These are phyloP conservation scores for Starmerella kuoi DNA, from an alignment of 805 yeast species.

Conservation along the genomic window DNA sequence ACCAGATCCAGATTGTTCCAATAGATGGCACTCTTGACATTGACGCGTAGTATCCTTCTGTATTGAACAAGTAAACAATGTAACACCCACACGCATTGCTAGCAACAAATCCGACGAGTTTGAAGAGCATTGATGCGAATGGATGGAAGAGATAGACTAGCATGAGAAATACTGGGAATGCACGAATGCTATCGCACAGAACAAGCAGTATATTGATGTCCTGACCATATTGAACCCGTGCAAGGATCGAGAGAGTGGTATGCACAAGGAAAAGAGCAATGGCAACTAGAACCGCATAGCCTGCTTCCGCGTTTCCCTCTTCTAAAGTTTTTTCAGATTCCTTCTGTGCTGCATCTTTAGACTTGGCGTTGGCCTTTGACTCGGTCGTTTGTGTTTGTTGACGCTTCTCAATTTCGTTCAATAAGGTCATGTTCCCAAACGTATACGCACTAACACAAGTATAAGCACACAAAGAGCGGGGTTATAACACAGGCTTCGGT, in stretches of 20 bases:
- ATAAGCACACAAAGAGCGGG: too few species aligned
- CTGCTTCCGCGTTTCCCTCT: slow-evolving; percentile 7
- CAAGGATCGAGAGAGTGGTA: slow-evolving; percentile 28
- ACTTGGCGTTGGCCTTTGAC: too few species aligned
- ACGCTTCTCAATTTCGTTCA: slow-evolving; percentile 13
- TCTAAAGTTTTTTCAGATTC: too few species aligned
- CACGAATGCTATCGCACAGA: slow-evolving; percentile 18
- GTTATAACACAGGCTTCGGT: too few species aligned
- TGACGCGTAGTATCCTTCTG: slow-evolving; percentile 30
- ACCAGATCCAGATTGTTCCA: slow-evolving; percentile 33
- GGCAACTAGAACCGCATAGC: slow-evolving; percentile 15
- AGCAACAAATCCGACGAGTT: slow-evolving; percentile 20
- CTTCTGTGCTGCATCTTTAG: too few species aligned
- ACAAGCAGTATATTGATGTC: slow-evolving; percentile 14
- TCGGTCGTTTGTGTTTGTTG: too few species aligned
- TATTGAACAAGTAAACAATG: slow-evolving; percentile 27
- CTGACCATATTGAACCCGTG: slow-evolving; percentile 30
- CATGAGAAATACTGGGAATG: slow-evolving; percentile 27
- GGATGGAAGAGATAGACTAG: slow-evolving; percentile 25
- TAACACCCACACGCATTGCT: slow-evolving; percentile 28
- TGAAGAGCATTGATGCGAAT: neutral
- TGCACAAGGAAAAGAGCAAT: slow-evolving; percentile 26
- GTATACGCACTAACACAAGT: too few species aligned
- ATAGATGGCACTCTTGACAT: slow-evolving; percentile 33
- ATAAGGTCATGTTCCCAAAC: slow-evolving; percentile 7